Evolutionary conservation across 257 asterid genomes (phyloP), one percentile per base, ranked within the genome.

Genomic region (Thymus quinquecostatus): DNA sequence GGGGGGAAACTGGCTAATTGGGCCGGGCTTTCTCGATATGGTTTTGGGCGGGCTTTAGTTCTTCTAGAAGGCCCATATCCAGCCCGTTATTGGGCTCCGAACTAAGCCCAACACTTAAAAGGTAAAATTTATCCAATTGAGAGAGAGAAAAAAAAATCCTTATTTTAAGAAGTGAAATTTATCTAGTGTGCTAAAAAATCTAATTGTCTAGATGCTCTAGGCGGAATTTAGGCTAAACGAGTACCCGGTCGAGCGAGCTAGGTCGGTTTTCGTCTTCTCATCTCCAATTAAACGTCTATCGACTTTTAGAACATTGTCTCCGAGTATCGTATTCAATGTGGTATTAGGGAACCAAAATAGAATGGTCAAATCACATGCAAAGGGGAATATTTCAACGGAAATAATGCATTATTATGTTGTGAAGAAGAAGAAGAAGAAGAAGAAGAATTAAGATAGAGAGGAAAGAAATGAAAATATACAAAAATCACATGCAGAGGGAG

Each of bases 401-500:
- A 62, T 62, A 21, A 62, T 14, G 33, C 50, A 41, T n/a, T 40
- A 60, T 32, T 13, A 21, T 53, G n/a, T 7, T 49, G 7, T 13
- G 13, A 6, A 38, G n/a, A 3, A 40, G 1, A 41, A 21, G 12
- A 41, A n/a, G n/a, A n/a, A 43, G 38, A 43, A 10, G 1, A 44
- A 10, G 11, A 44, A 21, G 55, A 43, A 10, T 43, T 62, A 62
- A 7, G 28, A 10, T 11, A 11, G 10, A 6, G 49, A 1, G 56
- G 30, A 12, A 7, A 14, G 13, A 30, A 29, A 63, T 45, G 12
- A 47, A 45, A 64, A 11, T 12, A 1, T 21, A 21, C 21, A 64
- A 64, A 64, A 64, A 47, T 63, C 73, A 77, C 73, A 64, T 77
- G 77, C 32, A 60, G 14, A 33, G 55, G 70, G 78, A 69, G 74